Evolutionary conservation across 352 stramenopile species (phyloP), one percentile per base, ranked within the genome.

Genomic region (Phytopythium ostracodes): DNA sequence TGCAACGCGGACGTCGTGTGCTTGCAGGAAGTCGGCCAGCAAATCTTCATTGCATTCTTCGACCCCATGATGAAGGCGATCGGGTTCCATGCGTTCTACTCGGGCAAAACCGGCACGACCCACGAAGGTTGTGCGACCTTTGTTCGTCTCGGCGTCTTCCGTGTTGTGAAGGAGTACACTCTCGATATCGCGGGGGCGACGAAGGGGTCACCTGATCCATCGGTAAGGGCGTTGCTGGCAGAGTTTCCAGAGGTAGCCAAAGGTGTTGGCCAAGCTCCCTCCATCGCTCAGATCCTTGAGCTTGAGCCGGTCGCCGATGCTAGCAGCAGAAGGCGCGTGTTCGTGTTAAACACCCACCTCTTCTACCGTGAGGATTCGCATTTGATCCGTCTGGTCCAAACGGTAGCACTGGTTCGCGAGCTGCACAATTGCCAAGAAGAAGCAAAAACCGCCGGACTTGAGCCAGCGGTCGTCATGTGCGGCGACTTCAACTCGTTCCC

Each of bases 321-420:
- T 4, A 17, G 12, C 25, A 53, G 15, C 22, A 31, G 54, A 2
- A 59, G 63, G 22, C 70, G 44, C 24, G 51, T 89, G 22, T 38
- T 92, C 56, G 53, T 91, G n/a, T 77, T 71, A 0, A 92, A 92
- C 49, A 91, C 84, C 14, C 84, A 92, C 51, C 61, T 92, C 9
- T 92, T 86, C 55, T 92, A 90, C 59, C 81, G 84, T 2, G 73
- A 86, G 65, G 84, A 91, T 56, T 71, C 79, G 14, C 71, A 92
- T 57, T 68, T 90, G 66, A 79, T 91, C 36, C 81, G 84, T 15
- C 60, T 90, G 20, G 58, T 91, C 18, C 84, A 92, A 64, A 70
- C 74, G 20, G 61, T 75, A 35, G 74, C 72, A 15, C 59, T 84
- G 0, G 72, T 85, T 17, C 69, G 76, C 8, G 64, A 68, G 29